Evolutionary conservation across 441 rosid genomes (phyloP).

Genomic region (Cnidoscolus chayamansa): DNA sequence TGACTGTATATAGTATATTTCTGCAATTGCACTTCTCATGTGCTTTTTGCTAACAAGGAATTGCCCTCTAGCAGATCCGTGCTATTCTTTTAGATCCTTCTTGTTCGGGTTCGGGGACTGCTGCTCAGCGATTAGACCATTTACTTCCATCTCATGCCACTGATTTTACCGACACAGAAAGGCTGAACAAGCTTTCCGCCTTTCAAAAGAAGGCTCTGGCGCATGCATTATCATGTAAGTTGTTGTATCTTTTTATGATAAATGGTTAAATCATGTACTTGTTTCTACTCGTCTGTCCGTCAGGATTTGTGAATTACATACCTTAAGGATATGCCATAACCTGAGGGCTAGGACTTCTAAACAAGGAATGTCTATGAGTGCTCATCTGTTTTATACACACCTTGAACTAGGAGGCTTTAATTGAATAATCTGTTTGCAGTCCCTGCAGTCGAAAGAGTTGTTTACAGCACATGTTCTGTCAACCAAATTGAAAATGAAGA

Average conservation of each 20-base stretch:
- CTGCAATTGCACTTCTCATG: background rate
- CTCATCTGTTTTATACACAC: background rate
- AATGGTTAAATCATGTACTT: background rate
- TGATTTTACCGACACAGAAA: constrained; percentile 31
- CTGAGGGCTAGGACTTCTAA: background rate
- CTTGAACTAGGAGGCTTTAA: background rate
- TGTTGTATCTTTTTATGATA: background rate
- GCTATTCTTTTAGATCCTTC: constrained; percentile 94
- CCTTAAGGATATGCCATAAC: background rate
- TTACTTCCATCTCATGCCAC: constrained; percentile 67
- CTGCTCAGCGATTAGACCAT: constrained; percentile 78
- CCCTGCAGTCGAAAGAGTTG: constrained; percentile 76
- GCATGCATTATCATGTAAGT: constrained; percentile 81
- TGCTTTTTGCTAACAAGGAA: constrained; percentile 1
- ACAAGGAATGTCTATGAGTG: background rate
- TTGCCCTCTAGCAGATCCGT: constrained; percentile 45
- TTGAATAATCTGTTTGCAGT: constrained; percentile 37
- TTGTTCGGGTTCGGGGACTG: constrained; percentile 91
- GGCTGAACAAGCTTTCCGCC: constrained; percentile 70
- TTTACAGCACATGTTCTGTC: constrained; percentile 87
- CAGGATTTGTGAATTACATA: background rate
- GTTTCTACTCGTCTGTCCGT: background rate
- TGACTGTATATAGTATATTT: background rate
- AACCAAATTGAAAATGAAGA: constrained; percentile 85
- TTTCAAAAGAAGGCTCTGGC: constrained; percentile 82